Percentiles rank a stretch among this genome's conserved stretches.
Evolutionary conservation across 139 green algal genomes (phyloP).

Genomic region (Spirogloea muscicola): DNA sequence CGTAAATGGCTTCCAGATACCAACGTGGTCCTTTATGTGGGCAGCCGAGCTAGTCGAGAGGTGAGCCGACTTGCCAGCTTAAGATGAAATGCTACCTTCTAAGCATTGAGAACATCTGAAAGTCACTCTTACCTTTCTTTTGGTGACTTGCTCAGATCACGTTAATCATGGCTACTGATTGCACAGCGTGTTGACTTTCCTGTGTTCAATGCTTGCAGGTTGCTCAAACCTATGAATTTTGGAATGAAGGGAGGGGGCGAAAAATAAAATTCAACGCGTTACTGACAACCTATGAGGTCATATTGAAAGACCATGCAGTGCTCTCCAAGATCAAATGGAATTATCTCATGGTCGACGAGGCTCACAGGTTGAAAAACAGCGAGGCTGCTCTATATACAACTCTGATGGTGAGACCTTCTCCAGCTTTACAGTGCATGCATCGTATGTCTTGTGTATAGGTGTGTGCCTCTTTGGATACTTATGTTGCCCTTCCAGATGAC

Average conservation of each 20-base stretch:
- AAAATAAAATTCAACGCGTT: conserved; percentile 67
- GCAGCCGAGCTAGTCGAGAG: conserved; percentile 63
- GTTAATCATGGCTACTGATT: too few relatives aligned
- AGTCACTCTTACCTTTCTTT: too few relatives aligned
- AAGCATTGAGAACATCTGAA: too few relatives aligned
- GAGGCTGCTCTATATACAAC: conserved; percentile 74
- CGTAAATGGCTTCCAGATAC: conserved; percentile 64
- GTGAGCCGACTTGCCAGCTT: too few relatives aligned
- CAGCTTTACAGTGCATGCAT: too few relatives aligned
- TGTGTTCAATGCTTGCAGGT: too few relatives aligned
- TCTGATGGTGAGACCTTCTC: conserved; percentile 41
- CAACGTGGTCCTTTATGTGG: conserved; percentile 81
- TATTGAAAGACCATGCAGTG: conserved; percentile 72
- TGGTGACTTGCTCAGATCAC: too few relatives aligned
- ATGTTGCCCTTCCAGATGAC: too few relatives aligned
- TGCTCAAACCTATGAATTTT: conserved; percentile 66
- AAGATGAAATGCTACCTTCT: too few relatives aligned
- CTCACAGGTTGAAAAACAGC: conserved; percentile 81
- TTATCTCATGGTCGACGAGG: conserved; percentile 83
- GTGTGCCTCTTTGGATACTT: too few relatives aligned
- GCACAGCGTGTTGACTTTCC: too few relatives aligned
- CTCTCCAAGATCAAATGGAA: conserved; percentile 65
- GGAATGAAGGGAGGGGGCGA: conserved; percentile 15
- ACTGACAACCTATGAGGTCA: conserved; percentile 89
- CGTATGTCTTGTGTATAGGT: too few relatives aligned